Base-by-base conservation (phyloP, 257 asterid species). In the Capsicum baccatum region DNA sequence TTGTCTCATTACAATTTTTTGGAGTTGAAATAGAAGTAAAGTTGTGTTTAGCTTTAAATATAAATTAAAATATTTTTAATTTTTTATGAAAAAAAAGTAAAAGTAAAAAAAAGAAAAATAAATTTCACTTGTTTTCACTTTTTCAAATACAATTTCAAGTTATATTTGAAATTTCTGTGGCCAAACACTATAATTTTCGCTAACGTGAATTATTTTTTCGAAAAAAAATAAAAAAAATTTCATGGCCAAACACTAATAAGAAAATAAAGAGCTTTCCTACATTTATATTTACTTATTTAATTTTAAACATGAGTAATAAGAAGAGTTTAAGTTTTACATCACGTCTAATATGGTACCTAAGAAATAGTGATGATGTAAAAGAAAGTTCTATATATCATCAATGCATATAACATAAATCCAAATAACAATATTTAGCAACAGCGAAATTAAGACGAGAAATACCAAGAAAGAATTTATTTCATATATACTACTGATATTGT, bases 401-500 rank as follows among this genome's bases (percentile, higher is more conserved):
- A 13, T 78, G 64, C 44, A 50, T 78, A 78, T 52, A 78, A 50
- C 47, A 9, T 21, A 79, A 79, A 9, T 26, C n/a, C 17, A 7
- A 37, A 37, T 56, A 0, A 57, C 35, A 33, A 44, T 79, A 4
- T 26, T 26, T 26, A 26, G 47, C 37, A 62, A 47, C 58, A 47
- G 21, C 35, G 33, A 33, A 19, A 73, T 13, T 50, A 21, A 73
- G 35, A 48, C n/a, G 11, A 6, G 62, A 78, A 14, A 42, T 17
- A 60, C 39, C 73, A 81, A 62, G 74, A 81, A 62, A 19, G 16
- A 63, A 66, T 21, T 59, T 62, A 81, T 81, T 81, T 62, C 84
- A 81, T 81, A 60, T 81, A 59, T 81, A 60, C 84, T 81, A 60
- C 84, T 73, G 63, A 79, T 44, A 44, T 66, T 67, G 55, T 83